Conservation (phyloP, 2,329 filamentous ascomycete species). For the Arachnopeziza araneosa region DNA sequence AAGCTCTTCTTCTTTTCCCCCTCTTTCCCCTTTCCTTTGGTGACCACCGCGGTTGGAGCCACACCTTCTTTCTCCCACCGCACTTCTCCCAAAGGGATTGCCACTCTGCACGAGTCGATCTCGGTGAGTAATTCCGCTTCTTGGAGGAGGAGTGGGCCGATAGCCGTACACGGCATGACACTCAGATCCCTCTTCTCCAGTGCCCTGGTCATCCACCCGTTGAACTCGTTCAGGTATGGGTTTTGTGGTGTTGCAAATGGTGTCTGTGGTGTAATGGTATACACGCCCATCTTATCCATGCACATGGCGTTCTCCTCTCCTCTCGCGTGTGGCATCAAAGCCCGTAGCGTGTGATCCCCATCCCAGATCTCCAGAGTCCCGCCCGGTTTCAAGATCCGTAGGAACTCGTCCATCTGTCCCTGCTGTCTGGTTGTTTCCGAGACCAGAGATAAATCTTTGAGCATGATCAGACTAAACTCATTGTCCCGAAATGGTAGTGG, state of each 20-base stretch:
- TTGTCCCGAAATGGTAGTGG: constrained; percentile 74
- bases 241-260: constrained; percentile 78
- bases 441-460: constrained; percentile 73
- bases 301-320: constrained; percentile 49
- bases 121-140: constrained; percentile 68
- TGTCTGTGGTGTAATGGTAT: constrained; percentile 75
- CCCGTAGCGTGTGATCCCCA: constrained; percentile 76
- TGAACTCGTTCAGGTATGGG: constrained; percentile 76
- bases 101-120: constrained; percentile 68
- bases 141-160: constrained; percentile 72
- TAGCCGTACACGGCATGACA: constrained; percentile 70
- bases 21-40: constrained; percentile 29
- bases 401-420: constrained; percentile 59
- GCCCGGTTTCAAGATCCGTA: constrained; percentile 70
- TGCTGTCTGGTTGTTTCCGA: constrained; percentile 52
- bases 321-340: constrained; percentile 63
- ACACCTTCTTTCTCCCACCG: constrained; percentile 80
- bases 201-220: constrained; percentile 72
- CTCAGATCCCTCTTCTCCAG: constrained; percentile 66
- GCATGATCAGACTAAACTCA: constrained; percentile 83
- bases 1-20: constrained; percentile 21
- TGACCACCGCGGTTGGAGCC: constrained; percentile 36
- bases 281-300: constrained; percentile 69
- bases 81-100: constrained; percentile 79
- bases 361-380: constrained; percentile 88